A percentile compares a stretch with the other conserved stretches of the same genome.
Evolutionary conservation across 495 filamentous ascomycete species (phyloP).

Genomic region (Penicillium psychrofluorescens): DNA sequence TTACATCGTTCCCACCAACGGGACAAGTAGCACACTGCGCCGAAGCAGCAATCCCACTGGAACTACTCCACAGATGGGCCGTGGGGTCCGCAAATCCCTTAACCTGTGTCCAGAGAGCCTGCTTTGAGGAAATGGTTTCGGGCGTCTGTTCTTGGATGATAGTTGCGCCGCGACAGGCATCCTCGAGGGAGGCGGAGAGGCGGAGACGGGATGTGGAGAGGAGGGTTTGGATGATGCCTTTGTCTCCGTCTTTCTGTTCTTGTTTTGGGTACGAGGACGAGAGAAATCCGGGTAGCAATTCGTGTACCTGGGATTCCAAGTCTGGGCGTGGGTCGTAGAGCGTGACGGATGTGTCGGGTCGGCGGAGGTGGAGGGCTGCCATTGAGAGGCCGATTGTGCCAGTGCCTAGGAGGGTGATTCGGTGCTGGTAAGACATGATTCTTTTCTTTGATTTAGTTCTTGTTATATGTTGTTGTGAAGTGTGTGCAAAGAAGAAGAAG

Average conservation of each 20-base stretch:
- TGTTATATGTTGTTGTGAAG: too few species aligned
- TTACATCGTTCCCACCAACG: slow-evolving; percentile 25
- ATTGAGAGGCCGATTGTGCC: slow-evolving; percentile 58
- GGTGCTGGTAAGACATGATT: slow-evolving; percentile 17
- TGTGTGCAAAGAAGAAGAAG: neutral
- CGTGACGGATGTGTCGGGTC: slow-evolving; percentile 32
- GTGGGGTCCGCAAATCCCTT: slow-evolving; percentile 23
- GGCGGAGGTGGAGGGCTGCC: slow-evolving; percentile 46
- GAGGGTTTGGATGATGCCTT: slow-evolving; percentile 7
- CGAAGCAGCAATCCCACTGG: slow-evolving; percentile 49
- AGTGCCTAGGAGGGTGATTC: slow-evolving; percentile 46
- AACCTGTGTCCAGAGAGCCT: slow-evolving; percentile 43
- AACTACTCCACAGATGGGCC: slow-evolving; percentile 50
- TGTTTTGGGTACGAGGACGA: slow-evolving; percentile 2
- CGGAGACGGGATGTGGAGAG: slow-evolving; percentile 23
- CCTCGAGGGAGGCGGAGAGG: slow-evolving; percentile 27
- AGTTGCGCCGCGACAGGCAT: slow-evolving; percentile 35
- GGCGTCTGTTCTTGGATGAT: slow-evolving; percentile 56
- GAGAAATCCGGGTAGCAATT: slow-evolving; percentile 7
- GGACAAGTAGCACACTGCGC: slow-evolving; percentile 22
- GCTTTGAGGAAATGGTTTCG: slow-evolving; percentile 44
- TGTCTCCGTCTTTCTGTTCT: neutral
- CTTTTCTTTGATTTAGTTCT: neutral
- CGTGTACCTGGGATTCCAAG: slow-evolving; percentile 32
- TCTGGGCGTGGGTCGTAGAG: slow-evolving; percentile 50